Conservation (phyloP, 768 basidiomycete genomes). For the Tubosaeta sp. region DNA sequence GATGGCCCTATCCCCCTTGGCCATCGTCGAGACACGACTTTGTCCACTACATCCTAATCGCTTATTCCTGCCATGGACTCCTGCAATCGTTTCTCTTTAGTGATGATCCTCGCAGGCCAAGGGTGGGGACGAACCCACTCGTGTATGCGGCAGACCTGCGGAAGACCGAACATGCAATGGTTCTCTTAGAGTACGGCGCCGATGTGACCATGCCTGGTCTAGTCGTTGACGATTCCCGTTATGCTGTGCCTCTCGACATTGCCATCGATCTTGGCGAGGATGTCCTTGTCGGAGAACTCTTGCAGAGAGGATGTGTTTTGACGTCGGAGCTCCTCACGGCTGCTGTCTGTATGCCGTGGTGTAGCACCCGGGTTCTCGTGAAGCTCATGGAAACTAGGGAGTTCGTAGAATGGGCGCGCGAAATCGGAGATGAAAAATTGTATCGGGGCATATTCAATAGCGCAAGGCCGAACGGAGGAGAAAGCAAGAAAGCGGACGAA, state of each 20-base stretch:
- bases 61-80: background rate
- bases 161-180: slow-evolving; percentile 1
- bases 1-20: background rate
- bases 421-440: background rate
- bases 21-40: background rate
- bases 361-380: background rate
- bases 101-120: background rate
- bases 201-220: background rate
- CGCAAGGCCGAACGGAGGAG: background rate
- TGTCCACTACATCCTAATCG: background rate
- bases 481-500: background rate
- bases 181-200: background rate
- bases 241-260: background rate
- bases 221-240: background rate
- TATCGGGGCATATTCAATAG: background rate
- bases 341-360: slow-evolving; percentile 1
- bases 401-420: background rate
- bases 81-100: background rate
- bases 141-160: background rate
- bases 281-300: background rate
- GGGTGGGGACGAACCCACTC: slow-evolving; percentile 4
- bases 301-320: background rate
- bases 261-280: background rate
- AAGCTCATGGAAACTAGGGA: background rate
- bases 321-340: background rate